Evolutionary conservation across 768 basidiomycete species (phyloP), one percentile per base, ranked within the genome.

Genomic region (Psilocybe cyanescens): DNA sequence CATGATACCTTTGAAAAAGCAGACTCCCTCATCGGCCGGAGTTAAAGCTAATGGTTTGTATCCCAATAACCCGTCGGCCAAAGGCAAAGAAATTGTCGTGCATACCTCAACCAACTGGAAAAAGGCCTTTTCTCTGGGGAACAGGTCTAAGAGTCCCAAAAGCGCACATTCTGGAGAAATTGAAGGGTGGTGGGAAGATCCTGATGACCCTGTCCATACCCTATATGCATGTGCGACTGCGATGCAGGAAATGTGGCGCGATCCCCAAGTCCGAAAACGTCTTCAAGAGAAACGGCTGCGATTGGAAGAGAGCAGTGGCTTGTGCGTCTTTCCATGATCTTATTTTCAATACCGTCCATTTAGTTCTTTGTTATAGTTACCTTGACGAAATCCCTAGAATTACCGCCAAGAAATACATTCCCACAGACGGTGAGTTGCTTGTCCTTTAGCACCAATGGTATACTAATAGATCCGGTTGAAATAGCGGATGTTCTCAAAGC

Each of bases 111-210:
- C 73, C 16, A 87, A 88, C 62, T 91, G 89, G 90, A 90, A 89
- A 75, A 86, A 86, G 70, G 76, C 83, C 0, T 87, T 90, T 67
- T 76, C 83, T 46, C 78, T 90, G 24, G 83, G 85, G 12, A 81
- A 78, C 58, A 82, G 72, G 68, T 83, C 85, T 46, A 88, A 85
- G 75, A 87, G 86, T 68, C 88, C 88, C 6, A 90, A 89, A 78
- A 86, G 83, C 63, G 82, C 83, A 29, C 84, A 88, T 71, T 84
- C 89, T 30, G 86, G 87, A 56, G 88, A 90, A 75, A 83, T 91
- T 54, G 83, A 84, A 68, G 89, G 89, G 33, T 92, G 91, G 91
- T 91, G 90, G 90, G 90, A 91, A 74, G 90, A 94, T 76, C 91
- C 90, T 29, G 83, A 86, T 5, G 91, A 93, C 72, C 91, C 91